Percentiles rank a stretch among this genome's conserved stretches.
Conservation (phyloP, 2,329 filamentous ascomycete species). For the Biscogniauxia marginata region DNA sequence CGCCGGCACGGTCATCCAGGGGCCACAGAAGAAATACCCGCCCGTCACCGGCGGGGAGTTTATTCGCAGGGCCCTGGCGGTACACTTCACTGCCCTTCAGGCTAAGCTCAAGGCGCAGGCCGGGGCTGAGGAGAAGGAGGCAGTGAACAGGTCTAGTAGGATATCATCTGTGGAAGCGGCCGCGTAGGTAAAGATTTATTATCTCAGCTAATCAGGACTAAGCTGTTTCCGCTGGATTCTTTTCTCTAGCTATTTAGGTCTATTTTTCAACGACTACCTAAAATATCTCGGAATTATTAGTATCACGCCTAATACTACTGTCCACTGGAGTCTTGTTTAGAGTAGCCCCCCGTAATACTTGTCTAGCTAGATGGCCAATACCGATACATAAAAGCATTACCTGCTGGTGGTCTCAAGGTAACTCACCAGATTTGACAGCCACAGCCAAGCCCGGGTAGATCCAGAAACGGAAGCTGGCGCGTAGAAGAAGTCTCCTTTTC, state of each 20-base stretch:
- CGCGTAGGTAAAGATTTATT: background rate
- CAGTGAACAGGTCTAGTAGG: too few relatives aligned
- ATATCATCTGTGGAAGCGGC: background rate
- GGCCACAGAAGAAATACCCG: constrained; percentile 61
- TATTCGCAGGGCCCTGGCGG: background rate
- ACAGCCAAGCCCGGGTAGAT: constrained; percentile 29
- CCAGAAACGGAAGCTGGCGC: constrained; percentile 43
- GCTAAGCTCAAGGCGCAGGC: background rate
- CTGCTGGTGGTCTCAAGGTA: background rate
- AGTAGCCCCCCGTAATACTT: constrained; percentile 47
- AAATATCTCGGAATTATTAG: too few relatives aligned
- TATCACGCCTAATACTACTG: too few relatives aligned
- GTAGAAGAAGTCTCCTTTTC: constrained; percentile 42
- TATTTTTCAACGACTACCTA: too few relatives aligned
- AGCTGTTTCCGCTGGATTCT: too few relatives aligned
- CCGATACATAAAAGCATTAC: background rate
- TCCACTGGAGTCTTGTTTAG: too few relatives aligned
- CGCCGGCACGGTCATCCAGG: constrained; percentile 57
- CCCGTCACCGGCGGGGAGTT: constrained; percentile 47
- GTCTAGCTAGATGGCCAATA: constrained; percentile 13
- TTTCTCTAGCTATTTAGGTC: too few relatives aligned
- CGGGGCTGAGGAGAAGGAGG: too few relatives aligned
- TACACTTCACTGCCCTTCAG: constrained; percentile 5
- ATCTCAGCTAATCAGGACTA: too few relatives aligned
- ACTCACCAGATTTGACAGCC: constrained; percentile 26